These are phyloP conservation scores for Sesbania bispinosa DNA, from an alignment of 306 rosid species.

Conservation along the genomic window DNA sequence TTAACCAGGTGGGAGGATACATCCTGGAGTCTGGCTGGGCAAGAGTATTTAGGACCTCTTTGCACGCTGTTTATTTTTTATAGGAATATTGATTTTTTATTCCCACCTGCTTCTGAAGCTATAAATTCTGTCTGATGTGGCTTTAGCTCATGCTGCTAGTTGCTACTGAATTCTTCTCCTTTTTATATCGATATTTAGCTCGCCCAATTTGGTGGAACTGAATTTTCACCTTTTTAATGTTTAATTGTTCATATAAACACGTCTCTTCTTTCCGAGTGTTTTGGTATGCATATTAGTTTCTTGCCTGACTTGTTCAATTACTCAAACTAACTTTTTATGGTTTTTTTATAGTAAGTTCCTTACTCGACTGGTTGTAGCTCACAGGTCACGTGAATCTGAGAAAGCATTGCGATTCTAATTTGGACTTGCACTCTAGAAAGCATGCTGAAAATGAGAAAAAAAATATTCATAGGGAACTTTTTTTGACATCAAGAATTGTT, in stretches of 20 bases:
- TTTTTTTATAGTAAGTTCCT: background rate
- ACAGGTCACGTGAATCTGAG: no score
- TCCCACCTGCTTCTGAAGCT: constrained; percentile 53
- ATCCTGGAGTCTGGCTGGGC: constrained; percentile 47
- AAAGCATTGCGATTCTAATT: no score
- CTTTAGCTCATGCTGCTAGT: constrained; percentile 40
- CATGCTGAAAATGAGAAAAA: no score
- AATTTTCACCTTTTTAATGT: constrained; percentile 20
- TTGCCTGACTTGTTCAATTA: constrained; percentile 2
- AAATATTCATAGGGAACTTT: no score
- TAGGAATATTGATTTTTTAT: constrained; percentile 58
- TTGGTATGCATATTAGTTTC: constrained; percentile 24
- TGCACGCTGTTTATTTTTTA: constrained; percentile 30
- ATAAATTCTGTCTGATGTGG: constrained; percentile 31
- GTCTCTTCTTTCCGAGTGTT: constrained; percentile 9
- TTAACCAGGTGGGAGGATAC: constrained; percentile 71
- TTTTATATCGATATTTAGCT: constrained; percentile 47
- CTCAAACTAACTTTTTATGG: constrained; percentile 5
- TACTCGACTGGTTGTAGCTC: no score
- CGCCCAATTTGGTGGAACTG: constrained; percentile 35
- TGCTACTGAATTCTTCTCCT: constrained; percentile 40
- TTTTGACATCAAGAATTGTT: no score
- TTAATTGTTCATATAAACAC: constrained; percentile 40
- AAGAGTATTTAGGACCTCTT: constrained; percentile 41
- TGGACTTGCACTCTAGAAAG: no score